Conservation (phyloP, 164 flowering plant species). For the Piper betle region DNA sequence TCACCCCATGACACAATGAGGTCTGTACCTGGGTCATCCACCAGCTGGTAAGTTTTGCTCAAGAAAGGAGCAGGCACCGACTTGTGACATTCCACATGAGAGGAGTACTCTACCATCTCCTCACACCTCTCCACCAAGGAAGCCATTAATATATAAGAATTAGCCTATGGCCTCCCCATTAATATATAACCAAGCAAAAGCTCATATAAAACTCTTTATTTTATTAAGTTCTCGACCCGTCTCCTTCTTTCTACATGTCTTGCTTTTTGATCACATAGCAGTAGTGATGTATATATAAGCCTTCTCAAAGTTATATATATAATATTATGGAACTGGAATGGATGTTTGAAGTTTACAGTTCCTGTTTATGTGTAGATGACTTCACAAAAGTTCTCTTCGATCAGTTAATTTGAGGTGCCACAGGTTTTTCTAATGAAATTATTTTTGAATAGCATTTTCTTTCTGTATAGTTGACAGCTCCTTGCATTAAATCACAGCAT, state of each 20-base stretch:
- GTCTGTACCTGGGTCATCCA: conserved; percentile 38
- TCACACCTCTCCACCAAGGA: conserved; percentile 26
- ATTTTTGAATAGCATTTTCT: too few species aligned
- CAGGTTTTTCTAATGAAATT: too few species aligned
- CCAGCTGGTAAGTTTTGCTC: conserved; percentile 43
- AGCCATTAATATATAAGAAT: conserved; percentile 11
- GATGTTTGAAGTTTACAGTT: neutral
- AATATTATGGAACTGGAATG: neutral
- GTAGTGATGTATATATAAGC: neutral
- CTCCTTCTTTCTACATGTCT: conserved; percentile 3
- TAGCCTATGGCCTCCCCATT: neutral
- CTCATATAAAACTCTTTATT: neutral
- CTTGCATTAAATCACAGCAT: too few species aligned
- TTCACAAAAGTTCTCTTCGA: too few species aligned
- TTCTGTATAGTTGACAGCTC: too few species aligned
- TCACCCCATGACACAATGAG: conserved; percentile 49
- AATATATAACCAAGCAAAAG: neutral
- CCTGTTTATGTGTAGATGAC: too few species aligned
- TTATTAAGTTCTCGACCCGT: conserved; percentile 4
- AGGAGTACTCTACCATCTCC: conserved; percentile 17
- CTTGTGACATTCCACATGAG: conserved; percentile 25
- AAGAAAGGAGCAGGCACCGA: conserved; percentile 44
- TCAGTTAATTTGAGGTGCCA: too few species aligned
- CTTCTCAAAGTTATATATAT: neutral
- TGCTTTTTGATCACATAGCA: too few species aligned